Conservation (phyloP, 768 basidiomycete genomes). For the Coprinopsis cinerea region DNA sequence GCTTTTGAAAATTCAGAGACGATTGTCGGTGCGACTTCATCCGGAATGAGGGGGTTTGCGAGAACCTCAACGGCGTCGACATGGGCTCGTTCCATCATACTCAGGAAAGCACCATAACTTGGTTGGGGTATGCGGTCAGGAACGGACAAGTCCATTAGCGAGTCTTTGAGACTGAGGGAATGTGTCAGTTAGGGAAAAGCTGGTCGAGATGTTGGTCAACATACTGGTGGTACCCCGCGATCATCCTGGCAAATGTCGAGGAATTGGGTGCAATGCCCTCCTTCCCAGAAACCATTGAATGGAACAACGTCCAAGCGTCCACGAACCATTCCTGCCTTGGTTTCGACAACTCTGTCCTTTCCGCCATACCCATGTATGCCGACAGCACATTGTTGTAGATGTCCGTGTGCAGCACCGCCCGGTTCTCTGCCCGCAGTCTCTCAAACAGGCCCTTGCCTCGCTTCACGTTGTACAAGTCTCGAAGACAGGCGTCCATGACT, state of each 20-base stretch:
- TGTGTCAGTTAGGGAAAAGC: no score
- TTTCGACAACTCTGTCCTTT: slow-evolving; percentile 32
- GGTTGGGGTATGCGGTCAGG: no score
- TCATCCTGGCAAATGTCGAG: slow-evolving; percentile 64
- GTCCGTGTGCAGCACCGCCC: slow-evolving; percentile 32
- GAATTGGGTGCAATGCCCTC: slow-evolving; percentile 48
- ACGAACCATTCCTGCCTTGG: slow-evolving; percentile 53
- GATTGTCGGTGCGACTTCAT: slow-evolving; percentile 49
- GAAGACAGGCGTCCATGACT: slow-evolving; percentile 79
- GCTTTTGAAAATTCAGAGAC: slow-evolving; percentile 53
- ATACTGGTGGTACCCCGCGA: slow-evolving; percentile 52
- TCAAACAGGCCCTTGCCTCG: slow-evolving; percentile 75
- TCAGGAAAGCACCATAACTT: background rate
- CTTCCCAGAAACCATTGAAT: slow-evolving; percentile 41
- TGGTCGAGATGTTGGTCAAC: slow-evolving; percentile 16
- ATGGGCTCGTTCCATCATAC: background rate
- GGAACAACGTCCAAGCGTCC: slow-evolving; percentile 56
- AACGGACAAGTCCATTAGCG: no score
- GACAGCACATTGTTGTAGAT: slow-evolving; percentile 66
- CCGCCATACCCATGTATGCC: slow-evolving; percentile 58
- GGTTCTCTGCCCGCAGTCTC: slow-evolving; percentile 38
- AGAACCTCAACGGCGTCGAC: slow-evolving; percentile 47
- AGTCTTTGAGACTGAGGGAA: no score
- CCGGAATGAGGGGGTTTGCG: slow-evolving; percentile 49
- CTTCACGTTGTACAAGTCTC: slow-evolving; percentile 66